Base-by-base conservation (phyloP, 495 filamentous ascomycete species). In the Lindgomyces ingoldianus region DNA sequence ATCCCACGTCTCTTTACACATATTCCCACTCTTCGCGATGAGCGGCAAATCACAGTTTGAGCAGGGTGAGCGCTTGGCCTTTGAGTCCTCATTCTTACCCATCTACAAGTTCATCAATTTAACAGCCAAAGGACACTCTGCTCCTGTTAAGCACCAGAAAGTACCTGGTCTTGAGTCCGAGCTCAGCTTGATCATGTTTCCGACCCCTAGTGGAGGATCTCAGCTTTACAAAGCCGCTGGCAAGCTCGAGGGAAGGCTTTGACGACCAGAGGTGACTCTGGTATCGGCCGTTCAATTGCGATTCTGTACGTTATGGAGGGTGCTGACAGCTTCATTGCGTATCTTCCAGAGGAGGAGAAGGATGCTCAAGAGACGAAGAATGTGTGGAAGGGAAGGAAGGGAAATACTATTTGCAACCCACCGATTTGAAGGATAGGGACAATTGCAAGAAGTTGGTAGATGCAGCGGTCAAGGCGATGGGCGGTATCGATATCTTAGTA, bases 301-400 rank as follows among this genome's bases (percentile, higher is more conserved):
- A 85, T 93, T 16, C 79, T 95, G 0, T 93, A 86, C 59, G 90
- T 91, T 19, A 87, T 91, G 84, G 91, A 94, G 74, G 91, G 91
- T 3, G 90, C 91, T 12, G 84, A 88, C 46, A 84, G 82, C 48
- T 76, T 89, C 16, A 91, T 95, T 61, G 83, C 82, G 16, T 91
- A 93, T 69, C 78, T 91, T 0, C 87, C 88, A 0, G 83, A 89
- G 25, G 90, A 95, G 70, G 87, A 93, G 70, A 79, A 84, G 39
- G 91, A 93, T 65, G 91, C 90, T 0, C 78, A 86, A 63, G 85
- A 91, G 69, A 92, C 91, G 11, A 88, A 86, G 76, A 77, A 78
- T 55, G 73, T 12, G 88, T 93, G 2, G 83, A 90, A 74, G 76
- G 83, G 52, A 77, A 85, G 45, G 89, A 89, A 1, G 74, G 77